Percentiles rank a stretch among this genome's conserved stretches.
phyloP scores from a whole-genome alignment of 2,329 filamentous ascomycete genomes.

The Claviceps monticola region DNA sequence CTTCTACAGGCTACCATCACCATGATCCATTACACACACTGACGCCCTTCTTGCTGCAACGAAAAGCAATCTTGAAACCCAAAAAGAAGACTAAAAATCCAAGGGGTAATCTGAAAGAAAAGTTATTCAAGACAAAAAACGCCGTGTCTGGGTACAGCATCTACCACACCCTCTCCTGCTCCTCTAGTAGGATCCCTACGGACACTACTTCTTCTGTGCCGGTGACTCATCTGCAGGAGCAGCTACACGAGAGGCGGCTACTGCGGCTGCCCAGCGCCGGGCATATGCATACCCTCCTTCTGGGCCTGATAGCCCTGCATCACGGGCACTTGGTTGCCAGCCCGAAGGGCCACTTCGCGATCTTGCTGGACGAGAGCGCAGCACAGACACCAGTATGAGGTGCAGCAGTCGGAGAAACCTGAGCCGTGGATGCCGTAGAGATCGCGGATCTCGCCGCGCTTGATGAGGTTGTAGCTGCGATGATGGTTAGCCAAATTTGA shows the following conservation, averaged over 20 bases:
- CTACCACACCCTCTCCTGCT: no score
- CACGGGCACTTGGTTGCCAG: constrained; percentile 13
- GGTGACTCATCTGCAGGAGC: background rate
- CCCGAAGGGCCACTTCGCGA: constrained; percentile 31
- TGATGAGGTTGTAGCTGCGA: constrained; percentile 32
- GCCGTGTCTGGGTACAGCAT: background rate
- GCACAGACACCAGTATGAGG: constrained; percentile 41
- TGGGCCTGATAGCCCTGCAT: constrained; percentile 24
- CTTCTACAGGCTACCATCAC: no score
- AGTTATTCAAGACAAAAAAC: no score
- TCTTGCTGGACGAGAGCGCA: constrained; percentile 45
- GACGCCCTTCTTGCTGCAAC: background rate
- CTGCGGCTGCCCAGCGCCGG: constrained; percentile 3
- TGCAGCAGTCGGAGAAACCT: constrained; percentile 34
- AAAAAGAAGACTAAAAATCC: background rate
- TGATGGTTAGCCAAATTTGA: background rate
- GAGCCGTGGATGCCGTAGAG: constrained; percentile 38
- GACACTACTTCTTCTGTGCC: background rate
- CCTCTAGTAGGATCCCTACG: no score
- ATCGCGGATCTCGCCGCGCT: constrained; percentile 39
- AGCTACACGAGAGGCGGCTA: background rate
- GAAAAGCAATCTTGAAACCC: background rate
- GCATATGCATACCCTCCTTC: constrained; percentile 25
- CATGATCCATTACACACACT: no score
- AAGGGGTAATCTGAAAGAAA: no score